These are phyloP conservation scores for Euphorbia pulcherrima DNA, from an alignment of 345 rosid genomes.

Conservation along the genomic window DNA sequence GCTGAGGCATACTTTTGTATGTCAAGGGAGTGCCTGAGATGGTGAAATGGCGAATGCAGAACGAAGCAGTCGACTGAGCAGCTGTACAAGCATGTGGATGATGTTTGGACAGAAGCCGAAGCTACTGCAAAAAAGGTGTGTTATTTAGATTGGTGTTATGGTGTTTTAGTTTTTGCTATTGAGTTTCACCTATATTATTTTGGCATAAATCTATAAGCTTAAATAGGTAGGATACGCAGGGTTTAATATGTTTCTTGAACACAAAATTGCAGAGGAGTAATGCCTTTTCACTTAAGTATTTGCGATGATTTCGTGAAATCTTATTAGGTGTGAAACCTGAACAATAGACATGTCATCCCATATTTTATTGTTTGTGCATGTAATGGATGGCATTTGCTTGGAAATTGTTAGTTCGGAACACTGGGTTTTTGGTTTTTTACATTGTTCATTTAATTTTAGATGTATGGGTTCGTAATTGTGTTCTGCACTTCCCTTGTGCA, in stretches of 20 bases:
- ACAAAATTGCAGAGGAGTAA: background rate
- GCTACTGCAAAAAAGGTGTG: slow-evolving; percentile 90
- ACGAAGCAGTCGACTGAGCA: slow-evolving; percentile 86
- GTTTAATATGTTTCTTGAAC: background rate
- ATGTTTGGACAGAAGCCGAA: slow-evolving; percentile 86
- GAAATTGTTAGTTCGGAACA: background rate
- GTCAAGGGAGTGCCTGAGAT: slow-evolving; percentile 68
- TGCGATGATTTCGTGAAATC: background rate
- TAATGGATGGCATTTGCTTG: background rate
- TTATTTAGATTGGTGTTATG: slow-evolving; percentile 1
- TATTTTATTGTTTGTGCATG: background rate
- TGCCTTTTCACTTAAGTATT: background rate
- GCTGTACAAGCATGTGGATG: slow-evolving; percentile 83
- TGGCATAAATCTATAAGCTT: background rate
- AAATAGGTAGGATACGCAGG: too few relatives aligned
- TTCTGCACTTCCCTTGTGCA: background rate
- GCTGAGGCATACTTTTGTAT: slow-evolving; percentile 55
- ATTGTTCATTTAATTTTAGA: background rate
- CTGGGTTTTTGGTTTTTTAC: background rate
- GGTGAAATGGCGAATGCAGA: slow-evolving; percentile 74
- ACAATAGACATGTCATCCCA: background rate
- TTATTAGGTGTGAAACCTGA: background rate
- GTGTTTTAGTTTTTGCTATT: background rate
- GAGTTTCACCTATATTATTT: background rate
- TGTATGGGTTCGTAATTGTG: background rate